Percentiles rank a stretch among this genome's conserved stretches.
phyloP scores from a whole-genome alignment of 345 rosid genomes.

The Mercurialis annua region DNA sequence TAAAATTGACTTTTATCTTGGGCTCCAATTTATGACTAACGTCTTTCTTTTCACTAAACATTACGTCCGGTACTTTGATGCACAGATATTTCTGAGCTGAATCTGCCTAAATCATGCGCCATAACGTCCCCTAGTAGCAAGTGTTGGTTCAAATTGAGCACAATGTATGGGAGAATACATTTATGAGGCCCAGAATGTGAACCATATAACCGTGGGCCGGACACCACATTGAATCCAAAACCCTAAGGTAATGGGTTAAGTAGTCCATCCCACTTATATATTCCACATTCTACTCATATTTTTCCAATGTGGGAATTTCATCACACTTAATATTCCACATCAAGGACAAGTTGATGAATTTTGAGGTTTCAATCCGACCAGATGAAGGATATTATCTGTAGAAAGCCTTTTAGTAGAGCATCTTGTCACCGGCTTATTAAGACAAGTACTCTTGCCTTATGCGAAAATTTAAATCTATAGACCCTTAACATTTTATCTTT shows the following conservation, averaged over 20 bases:
- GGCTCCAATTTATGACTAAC: background rate
- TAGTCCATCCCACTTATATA: too few relatives aligned
- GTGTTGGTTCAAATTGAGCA: too few relatives aligned
- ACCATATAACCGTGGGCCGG: too few relatives aligned
- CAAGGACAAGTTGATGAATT: constrained; percentile 34
- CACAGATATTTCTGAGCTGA: constrained; percentile 35
- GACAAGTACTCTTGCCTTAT: background rate
- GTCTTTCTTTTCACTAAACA: background rate
- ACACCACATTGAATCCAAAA: too few relatives aligned
- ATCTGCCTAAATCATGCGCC: constrained; percentile 30
- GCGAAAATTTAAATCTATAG: background rate
- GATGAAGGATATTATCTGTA: constrained; percentile 37
- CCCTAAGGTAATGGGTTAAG: too few relatives aligned
- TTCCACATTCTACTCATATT: too few relatives aligned
- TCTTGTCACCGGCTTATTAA: background rate
- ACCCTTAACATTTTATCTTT: background rate
- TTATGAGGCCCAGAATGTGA: too few relatives aligned
- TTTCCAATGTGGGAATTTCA: too few relatives aligned
- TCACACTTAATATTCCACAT: too few relatives aligned
- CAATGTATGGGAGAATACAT: too few relatives aligned
- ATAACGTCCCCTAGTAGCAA: constrained; percentile 31
- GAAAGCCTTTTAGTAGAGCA: background rate
- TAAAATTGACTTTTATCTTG: background rate
- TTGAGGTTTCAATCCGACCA: constrained; percentile 34
- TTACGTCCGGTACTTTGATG: background rate